Base-by-base conservation (phyloP, 2,329 filamentous ascomycete genomes). In the Paraconiothyrium brasiliense region DNA sequence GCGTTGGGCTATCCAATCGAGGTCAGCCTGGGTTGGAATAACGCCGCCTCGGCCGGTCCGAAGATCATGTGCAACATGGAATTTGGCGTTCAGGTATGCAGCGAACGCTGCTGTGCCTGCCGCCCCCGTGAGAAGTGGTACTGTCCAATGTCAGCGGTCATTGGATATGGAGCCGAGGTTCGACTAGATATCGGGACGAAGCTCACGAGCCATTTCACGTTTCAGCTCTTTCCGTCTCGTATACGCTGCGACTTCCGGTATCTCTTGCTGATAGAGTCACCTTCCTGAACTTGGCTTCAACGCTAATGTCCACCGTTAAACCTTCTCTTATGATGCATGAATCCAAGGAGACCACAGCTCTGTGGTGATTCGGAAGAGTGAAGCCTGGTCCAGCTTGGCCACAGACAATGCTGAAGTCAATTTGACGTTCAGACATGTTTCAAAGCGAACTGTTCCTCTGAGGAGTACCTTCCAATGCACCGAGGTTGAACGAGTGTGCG, bases 11-110 rank as follows among this genome's bases (percentile, higher is more conserved):
- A 76, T 54, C 55, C 63, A 44, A 9, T 44, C 41, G 41, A 44
- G 41, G n/a, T 63, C 58, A 10, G 65, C 59, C 58, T 66, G 57
- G 3, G 59, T 59, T 1, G 68, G 68, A 30, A 65, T 24, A 1
- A 72, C 51, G 13, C 66, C 70, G 24, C 67, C 67, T 1, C 66
- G 52, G 8, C 58, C 66, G 30, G 63, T 60, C n/a, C 59, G 65
- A 7, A 77, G 51, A 51, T 77, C 75, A 57, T 75, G 49, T 20
- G 49, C 55, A 35, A 77, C 70, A 43, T 77, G 76, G 61, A 69
- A 69, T 65, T 77, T 78, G 10, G 77, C 76, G 56, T 79, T 77
- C 16, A 78, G 60, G 62, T 79, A 79, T 32, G 76, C 76, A 13
- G 71, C 70, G 11, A 76, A 39, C 30, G 73, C 74, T 41, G 72